Evolutionary conservation across 2,329 filamentous ascomycete genomes (phyloP), one percentile per base, ranked within the genome.

Genomic region (Fusarium sp.): DNA sequence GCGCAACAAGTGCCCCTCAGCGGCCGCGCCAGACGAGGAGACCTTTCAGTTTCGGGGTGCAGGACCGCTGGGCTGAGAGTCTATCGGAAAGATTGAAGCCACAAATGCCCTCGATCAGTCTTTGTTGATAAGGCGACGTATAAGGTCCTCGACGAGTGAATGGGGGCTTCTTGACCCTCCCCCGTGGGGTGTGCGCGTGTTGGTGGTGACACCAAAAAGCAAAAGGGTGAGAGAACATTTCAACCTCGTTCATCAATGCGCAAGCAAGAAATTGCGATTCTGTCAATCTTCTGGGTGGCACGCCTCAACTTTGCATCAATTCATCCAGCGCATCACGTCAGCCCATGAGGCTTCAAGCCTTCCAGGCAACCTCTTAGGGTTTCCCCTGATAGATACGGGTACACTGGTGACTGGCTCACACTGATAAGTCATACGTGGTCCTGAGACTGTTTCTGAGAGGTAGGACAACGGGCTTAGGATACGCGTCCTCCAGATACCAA

Each of bases 241-340:
- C 47, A 73, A 66, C 44, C 40, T 38, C 40, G 35, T 40, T 33
- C 40, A 54, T 12, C 62, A 30, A n/a, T 40, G 18, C 58, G 40
- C 58, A 44, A 44, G 42, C 44, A 42, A 60, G 40, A 28, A 56
- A 64, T 35, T 33, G 23, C 25, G 30, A 40, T 54, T n/a, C n/a
- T 49, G 25, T 23, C 44, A 52, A 44, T 25, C 25, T 25, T 38
- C 25, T 49, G 59, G 64, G 62, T 68, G 59, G 71, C 42, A 74
- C 71, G 62, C 67, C 56, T 74, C 66, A 58, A 46, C 25, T 50
- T 56, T 38, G 18, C 46, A 67, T 25, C 46, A 64, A 54, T 32
- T 19, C 32, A 52, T 43, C 46, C 54, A 67, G n/a, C 59, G 46
- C 62, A 73, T 73, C 71, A 73, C 67, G 71, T 74, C 71, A 73